phyloP scores from a whole-genome alignment of 352 stramenopile genomes.

The Pythium coloratum region DNA sequence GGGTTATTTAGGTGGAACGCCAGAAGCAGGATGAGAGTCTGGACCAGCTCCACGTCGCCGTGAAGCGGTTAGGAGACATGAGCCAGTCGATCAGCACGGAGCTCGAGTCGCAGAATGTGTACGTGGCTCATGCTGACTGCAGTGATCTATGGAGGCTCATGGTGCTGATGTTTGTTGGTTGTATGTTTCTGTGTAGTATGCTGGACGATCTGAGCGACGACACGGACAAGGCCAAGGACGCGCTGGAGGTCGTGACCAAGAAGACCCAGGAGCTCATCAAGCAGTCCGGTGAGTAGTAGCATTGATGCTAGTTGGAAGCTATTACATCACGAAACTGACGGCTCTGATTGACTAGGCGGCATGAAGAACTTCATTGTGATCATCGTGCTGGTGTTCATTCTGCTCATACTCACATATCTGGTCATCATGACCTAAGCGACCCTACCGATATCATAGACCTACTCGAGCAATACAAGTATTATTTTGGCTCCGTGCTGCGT shows the following conservation, averaged over 20 bases:
- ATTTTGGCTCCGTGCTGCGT: constrained; percentile 16
- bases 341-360: constrained; percentile 38
- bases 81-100: constrained; percentile 84
- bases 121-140: constrained; percentile 6
- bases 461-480: constrained; percentile 25
- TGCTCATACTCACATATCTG: constrained; percentile 85
- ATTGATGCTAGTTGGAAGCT: no score
- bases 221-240: constrained; percentile 78
- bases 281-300: constrained; percentile 48
- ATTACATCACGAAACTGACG: no score
- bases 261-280: constrained; percentile 87
- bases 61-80: constrained; percentile 83
- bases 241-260: constrained; percentile 74
- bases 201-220: constrained; percentile 82
- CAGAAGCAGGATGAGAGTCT: constrained; percentile 85
- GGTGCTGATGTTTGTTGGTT: neutral
- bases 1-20: constrained; percentile 43
- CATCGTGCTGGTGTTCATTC: constrained; percentile 81
- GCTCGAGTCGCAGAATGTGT: constrained; percentile 82
- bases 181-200: constrained; percentile 52
- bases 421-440: constrained; percentile 82
- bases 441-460: constrained; percentile 24
- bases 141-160: neutral
- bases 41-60: constrained; percentile 71
- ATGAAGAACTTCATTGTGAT: constrained; percentile 89